Evolutionary conservation across 305 asterid species (phyloP).

Genomic region (Solanum hybrid): DNA sequence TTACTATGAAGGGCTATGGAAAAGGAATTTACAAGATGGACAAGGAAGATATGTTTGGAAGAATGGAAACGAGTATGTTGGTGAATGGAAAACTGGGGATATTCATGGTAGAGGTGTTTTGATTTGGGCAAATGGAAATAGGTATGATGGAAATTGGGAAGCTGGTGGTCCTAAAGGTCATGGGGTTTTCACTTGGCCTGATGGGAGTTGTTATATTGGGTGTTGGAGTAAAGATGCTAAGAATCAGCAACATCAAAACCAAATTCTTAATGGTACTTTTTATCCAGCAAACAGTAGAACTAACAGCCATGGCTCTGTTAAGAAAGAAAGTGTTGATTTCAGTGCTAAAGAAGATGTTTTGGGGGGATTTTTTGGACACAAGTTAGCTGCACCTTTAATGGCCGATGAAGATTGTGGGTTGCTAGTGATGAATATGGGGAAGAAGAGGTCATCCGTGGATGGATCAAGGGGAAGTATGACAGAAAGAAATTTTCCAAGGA

Average conservation of each 20-base stretch:
- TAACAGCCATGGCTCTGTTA: not conserved
- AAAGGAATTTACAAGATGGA: slow-evolving; percentile 57
- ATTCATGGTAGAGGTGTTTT: slow-evolving; percentile 56
- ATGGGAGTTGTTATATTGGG: slow-evolving; percentile 82
- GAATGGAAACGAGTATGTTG: slow-evolving; percentile 53
- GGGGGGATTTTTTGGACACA: slow-evolving; percentile 31
- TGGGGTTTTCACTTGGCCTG: slow-evolving; percentile 76
- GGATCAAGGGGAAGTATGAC: slow-evolving; percentile 44
- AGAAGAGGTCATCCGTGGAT: slow-evolving; percentile 34
- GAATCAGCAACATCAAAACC: slow-evolving; percentile 34
- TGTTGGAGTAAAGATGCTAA: slow-evolving; percentile 37
- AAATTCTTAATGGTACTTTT: slow-evolving; percentile 62
- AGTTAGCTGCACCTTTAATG: slow-evolving; percentile 53
- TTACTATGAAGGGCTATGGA: slow-evolving; percentile 63
- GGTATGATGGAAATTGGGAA: slow-evolving; percentile 68
- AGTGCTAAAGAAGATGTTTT: slow-evolving; percentile 25
- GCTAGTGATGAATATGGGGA: slow-evolving; percentile 23
- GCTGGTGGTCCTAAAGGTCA: slow-evolving; percentile 53
- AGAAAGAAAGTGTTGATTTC: slow-evolving; percentile 6
- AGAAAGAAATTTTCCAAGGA: slow-evolving; percentile 65
- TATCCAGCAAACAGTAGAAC: slow-evolving; percentile 41
- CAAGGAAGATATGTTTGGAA: slow-evolving; percentile 65
- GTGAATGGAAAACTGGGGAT: slow-evolving; percentile 61
- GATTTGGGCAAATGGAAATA: slow-evolving; percentile 55
- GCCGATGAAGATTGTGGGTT: slow-evolving; percentile 29